Evolutionary conservation across 176 grass and related monocot species (phyloP).

Genomic region (Ensete glaucum): DNA sequence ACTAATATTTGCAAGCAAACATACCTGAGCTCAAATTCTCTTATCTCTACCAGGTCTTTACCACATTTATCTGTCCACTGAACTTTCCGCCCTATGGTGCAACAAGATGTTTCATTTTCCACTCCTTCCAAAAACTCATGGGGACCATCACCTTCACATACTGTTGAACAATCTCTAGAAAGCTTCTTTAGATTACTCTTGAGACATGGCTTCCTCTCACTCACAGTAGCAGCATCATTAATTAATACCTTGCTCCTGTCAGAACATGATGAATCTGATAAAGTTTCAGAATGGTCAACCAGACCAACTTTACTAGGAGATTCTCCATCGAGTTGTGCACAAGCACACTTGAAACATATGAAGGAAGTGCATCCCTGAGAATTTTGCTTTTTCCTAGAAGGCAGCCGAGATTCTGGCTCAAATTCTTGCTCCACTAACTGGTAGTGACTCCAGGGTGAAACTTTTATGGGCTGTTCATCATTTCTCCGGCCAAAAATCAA

Average conservation of each 20-base stretch:
- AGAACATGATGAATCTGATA: constrained; percentile 28
- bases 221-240: constrained; percentile 21
- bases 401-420: constrained; percentile 40
- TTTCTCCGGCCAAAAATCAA: constrained; percentile 68
- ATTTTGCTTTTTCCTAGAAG: constrained; percentile 43
- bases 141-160: constrained; percentile 48
- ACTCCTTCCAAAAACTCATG: constrained; percentile 61
- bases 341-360: constrained; percentile 59
- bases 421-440: constrained; percentile 49
- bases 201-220: constrained; percentile 60
- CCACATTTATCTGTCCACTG: constrained; percentile 96
- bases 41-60: constrained; percentile 93
- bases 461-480: constrained; percentile 69
- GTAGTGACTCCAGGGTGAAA: constrained; percentile 68
- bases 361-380: constrained; percentile 56
- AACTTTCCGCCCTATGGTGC: constrained; percentile 68
- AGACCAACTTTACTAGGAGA: constrained; percentile 35
- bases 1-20: neutral
- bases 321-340: constrained; percentile 37
- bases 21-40: constrained; percentile 93
- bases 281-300: constrained; percentile 22
- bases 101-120: constrained; percentile 54
- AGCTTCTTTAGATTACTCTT: constrained; percentile 68
- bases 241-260: constrained; percentile 23
- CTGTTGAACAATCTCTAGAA: constrained; percentile 47